Evolutionary conservation across 495 filamentous ascomycete species (phyloP).

Genomic region (Trichoderma asperelloides): DNA sequence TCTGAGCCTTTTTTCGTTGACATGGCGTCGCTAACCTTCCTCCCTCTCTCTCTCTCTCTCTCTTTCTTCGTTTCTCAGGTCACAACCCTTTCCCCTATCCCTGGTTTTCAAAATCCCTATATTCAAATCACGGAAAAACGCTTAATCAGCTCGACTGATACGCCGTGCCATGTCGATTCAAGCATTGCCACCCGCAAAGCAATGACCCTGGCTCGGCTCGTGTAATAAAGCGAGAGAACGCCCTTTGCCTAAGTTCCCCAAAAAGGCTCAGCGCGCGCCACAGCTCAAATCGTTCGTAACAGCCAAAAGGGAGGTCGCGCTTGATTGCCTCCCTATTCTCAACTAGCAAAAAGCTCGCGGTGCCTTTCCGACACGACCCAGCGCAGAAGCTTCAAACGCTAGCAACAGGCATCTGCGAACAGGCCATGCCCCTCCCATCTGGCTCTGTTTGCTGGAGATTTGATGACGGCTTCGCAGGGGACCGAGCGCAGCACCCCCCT

Average conservation of each 20-base stretch:
- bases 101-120: no score
- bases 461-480: background rate
- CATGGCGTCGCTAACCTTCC: background rate
- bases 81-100: no score
- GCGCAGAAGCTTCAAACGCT: slow-evolving; percentile 5
- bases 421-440: background rate
- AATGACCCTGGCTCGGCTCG: background rate
- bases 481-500: background rate
- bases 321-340: background rate
- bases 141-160: no score
- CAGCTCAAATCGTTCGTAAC: background rate
- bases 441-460: background rate
- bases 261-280: background rate
- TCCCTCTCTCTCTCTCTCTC: background rate
- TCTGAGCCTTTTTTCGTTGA: background rate
- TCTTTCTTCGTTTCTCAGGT: background rate
- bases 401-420: background rate
- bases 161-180: no score
- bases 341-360: background rate
- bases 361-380: background rate
- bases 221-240: background rate
- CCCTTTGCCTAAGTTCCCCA: background rate
- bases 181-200: no score
- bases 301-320: background rate
- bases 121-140: no score